Evolutionary conservation across 176 grass and related monocot genomes (phyloP).

Genomic region (Saccharum spontaneum): DNA sequence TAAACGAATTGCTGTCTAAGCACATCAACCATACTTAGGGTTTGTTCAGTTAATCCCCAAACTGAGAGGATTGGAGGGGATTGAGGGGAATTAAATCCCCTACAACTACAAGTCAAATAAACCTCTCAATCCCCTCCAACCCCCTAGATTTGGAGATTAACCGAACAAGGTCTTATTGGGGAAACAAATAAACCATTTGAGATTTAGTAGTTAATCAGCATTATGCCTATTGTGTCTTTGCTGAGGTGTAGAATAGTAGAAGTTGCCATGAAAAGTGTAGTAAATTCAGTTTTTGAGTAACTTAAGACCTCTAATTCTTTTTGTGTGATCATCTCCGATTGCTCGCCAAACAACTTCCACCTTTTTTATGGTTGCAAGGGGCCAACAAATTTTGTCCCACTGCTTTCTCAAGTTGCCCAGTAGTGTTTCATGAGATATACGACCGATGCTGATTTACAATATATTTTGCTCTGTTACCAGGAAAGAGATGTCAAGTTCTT

Average conservation of each 20-base stretch:
- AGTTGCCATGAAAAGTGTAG: background rate
- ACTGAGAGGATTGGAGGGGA: background rate
- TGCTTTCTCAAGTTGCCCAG: background rate
- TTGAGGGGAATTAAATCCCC: background rate
- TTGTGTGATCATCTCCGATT: background rate
- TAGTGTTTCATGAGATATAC: background rate
- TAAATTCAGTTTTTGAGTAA: background rate
- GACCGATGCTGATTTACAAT: background rate
- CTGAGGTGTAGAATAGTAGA: background rate
- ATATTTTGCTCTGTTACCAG: conserved; percentile 34
- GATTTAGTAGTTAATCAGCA: background rate
- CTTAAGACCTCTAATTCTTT: background rate
- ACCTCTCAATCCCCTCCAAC: too few species aligned
- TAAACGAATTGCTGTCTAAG: background rate
- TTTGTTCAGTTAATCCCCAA: background rate
- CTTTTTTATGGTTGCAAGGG: background rate
- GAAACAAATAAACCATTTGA: background rate
- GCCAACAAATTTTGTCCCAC: background rate
- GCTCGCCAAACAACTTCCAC: background rate
- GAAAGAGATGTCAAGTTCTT: conserved; percentile 97
- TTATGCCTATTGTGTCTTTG: background rate
- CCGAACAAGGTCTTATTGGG: background rate
- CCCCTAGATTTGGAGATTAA: background rate
- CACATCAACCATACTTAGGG: background rate
- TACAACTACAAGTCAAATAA: background rate